Conservation (phyloP, 1,284 basidiomycete species). For the Laetiporus sulphureus region DNA sequence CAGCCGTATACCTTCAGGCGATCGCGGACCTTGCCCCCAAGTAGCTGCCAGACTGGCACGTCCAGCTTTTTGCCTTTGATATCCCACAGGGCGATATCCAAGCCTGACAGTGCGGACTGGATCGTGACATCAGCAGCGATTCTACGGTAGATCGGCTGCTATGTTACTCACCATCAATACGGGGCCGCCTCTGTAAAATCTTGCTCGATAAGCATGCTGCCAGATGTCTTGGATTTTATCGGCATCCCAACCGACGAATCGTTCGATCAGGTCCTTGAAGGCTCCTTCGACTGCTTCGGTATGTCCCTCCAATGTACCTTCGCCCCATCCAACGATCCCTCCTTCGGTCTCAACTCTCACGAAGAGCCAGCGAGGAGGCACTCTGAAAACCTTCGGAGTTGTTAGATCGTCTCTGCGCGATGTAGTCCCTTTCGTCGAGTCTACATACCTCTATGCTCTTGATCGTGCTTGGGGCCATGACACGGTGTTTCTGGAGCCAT, state of each 20-base stretch:
- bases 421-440: too few species aligned
- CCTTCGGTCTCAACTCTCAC: constrained; percentile 65
- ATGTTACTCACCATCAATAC: constrained; percentile 53
- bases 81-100: constrained; percentile 60
- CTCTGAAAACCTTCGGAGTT: constrained; percentile 56
- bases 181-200: constrained; percentile 72
- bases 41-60: constrained; percentile 69
- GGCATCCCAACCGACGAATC: constrained; percentile 62
- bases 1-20: constrained; percentile 57
- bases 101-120: constrained; percentile 46
- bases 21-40: constrained; percentile 67
- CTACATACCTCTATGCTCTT: too few species aligned
- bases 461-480: too few species aligned
- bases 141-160: neutral
- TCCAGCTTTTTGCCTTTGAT: constrained; percentile 77
- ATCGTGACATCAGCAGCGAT: neutral
- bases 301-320: constrained; percentile 63
- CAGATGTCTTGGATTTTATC: constrained; percentile 70
- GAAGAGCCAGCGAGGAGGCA: constrained; percentile 74
- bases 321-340: constrained; percentile 68
- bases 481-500: too few species aligned
- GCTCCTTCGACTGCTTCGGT: constrained; percentile 76
- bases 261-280: constrained; percentile 50
- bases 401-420: too few species aligned
- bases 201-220: constrained; percentile 57